Conservation (phyloP, 495 filamentous ascomycete species). For the Tuber indicum region DNA sequence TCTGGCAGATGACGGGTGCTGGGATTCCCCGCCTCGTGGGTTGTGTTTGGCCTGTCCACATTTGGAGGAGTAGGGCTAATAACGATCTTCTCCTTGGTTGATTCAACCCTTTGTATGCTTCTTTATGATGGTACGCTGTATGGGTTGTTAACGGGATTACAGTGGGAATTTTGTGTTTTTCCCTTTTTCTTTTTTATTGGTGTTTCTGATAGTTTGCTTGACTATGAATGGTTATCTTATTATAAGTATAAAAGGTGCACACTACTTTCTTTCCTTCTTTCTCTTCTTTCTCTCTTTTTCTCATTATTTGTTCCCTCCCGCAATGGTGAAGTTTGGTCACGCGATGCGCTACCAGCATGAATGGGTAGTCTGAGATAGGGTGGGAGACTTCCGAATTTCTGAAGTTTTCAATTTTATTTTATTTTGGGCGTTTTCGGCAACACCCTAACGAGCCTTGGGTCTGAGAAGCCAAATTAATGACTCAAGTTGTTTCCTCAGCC, state of each 20-base stretch:
- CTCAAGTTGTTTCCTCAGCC: too few species aligned
- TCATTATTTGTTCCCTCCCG: not conserved
- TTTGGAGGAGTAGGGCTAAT: not conserved
- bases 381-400: too few species aligned
- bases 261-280: not conserved
- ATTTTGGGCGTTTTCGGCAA: too few species aligned
- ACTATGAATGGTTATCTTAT: not conserved
- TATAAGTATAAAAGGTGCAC: not conserved
- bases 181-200: not conserved
- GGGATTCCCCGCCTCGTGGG: not conserved
- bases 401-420: too few species aligned
- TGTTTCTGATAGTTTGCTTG: not conserved
- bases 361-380: too few species aligned
- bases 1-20: slow-evolving; percentile 28
- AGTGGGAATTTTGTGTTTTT: not conserved
- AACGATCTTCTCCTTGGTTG: not conserved
- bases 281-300: not conserved
- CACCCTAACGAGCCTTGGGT: too few species aligned
- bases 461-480: too few species aligned
- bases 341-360: not conserved
- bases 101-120: not conserved
- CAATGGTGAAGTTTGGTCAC: not conserved
- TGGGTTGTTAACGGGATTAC: not conserved
- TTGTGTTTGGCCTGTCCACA: not conserved
- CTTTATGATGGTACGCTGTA: not conserved